Percentiles rank a stretch among this genome's conserved stretches.
phyloP scores from a whole-genome alignment of 345 rosid species.

The Reutealis trisperma region DNA sequence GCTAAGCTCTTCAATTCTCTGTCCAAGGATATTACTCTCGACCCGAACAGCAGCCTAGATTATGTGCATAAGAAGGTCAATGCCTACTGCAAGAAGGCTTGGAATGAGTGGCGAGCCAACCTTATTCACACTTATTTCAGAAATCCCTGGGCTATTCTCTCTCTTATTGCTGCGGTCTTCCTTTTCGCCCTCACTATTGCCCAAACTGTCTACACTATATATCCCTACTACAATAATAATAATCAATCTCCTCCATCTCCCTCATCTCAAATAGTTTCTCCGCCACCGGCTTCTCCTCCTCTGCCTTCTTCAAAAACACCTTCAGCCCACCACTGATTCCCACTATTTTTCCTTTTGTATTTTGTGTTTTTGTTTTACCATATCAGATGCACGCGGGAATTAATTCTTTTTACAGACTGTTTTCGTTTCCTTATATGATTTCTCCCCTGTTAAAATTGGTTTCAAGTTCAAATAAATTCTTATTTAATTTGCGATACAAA shows the following conservation, averaged over 20 bases:
- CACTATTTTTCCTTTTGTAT: background rate
- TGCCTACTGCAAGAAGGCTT: constrained; percentile 34
- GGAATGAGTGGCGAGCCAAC: constrained; percentile 51
- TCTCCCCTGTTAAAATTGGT: background rate
- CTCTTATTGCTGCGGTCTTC: constrained; percentile 42
- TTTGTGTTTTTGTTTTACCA: background rate
- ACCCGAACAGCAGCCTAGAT: constrained; percentile 31
- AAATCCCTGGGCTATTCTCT: constrained; percentile 51
- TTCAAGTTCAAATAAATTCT: too few relatives aligned
- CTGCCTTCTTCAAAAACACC: background rate
- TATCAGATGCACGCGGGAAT: too few relatives aligned
- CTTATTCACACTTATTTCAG: constrained; percentile 47
- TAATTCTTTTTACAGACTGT: too few relatives aligned
- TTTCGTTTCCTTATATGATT: too few relatives aligned
- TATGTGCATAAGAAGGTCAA: constrained; percentile 36
- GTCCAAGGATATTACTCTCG: constrained; percentile 39
- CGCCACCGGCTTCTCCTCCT: background rate
- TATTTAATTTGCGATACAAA: too few relatives aligned
- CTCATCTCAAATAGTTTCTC: background rate
- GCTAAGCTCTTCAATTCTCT: constrained; percentile 50
- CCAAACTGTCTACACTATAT: constrained; percentile 33
- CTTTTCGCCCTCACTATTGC: constrained; percentile 46
- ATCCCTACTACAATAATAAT: constrained; percentile 21
- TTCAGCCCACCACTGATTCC: constrained; percentile 5
- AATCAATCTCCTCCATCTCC: background rate